Conservation (phyloP, 176 grass and related monocot species). For the Paspalum vaginatum region DNA sequence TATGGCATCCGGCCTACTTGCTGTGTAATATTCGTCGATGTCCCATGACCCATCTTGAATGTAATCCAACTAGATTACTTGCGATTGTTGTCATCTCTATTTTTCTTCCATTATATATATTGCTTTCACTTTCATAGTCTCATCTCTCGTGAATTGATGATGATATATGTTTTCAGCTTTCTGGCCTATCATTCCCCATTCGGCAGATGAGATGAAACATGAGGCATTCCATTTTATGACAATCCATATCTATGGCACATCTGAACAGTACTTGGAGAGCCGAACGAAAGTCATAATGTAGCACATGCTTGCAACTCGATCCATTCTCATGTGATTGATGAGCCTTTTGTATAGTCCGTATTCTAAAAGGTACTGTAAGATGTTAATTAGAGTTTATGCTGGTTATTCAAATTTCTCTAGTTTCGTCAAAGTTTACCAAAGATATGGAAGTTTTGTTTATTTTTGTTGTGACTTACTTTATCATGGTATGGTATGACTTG, state of each 20-base stretch:
- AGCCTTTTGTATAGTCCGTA: background rate
- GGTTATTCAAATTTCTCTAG: too few relatives aligned
- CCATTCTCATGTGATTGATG: background rate
- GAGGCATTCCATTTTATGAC: too few relatives aligned
- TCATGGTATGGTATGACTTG: too few relatives aligned
- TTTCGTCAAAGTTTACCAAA: too few relatives aligned
- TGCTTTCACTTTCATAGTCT: background rate
- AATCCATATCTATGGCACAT: background rate
- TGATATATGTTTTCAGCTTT: background rate
- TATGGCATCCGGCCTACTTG: background rate
- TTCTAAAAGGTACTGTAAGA: too few relatives aligned
- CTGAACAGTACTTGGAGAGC: background rate
- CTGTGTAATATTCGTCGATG: background rate
- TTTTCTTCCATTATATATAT: background rate
- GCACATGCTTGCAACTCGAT: background rate
- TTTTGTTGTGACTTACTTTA: too few relatives aligned
- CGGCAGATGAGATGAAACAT: background rate
- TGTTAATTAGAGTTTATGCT: too few relatives aligned
- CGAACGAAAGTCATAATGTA: background rate
- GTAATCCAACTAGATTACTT: constrained; percentile 14
- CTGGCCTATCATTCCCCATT: background rate
- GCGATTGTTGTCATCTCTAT: background rate
- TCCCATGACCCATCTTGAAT: background rate
- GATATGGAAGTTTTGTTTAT: too few relatives aligned
- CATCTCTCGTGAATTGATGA: background rate